Evolutionary conservation across 2,329 filamentous ascomycete species (phyloP).

Genomic region (Diplodia sapinea): DNA sequence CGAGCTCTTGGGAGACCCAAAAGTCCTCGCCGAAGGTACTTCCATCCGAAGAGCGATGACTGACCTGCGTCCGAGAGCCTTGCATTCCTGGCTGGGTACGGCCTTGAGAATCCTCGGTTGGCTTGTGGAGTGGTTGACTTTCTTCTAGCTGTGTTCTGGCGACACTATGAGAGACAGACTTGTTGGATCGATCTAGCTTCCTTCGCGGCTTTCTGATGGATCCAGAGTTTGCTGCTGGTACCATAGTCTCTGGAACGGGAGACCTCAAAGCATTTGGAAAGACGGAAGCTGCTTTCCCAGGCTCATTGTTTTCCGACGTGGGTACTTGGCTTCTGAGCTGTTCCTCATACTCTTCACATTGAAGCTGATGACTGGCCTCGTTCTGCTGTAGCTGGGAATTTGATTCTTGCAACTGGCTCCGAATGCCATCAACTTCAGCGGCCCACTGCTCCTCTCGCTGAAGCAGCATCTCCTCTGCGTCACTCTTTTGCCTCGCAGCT

Average conservation of each 20-base stretch:
- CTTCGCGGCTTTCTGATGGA: not conserved
- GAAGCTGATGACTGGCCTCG: constrained; percentile 5
- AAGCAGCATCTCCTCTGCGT: not conserved
- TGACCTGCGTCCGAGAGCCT: not conserved
- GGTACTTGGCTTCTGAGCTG: not conserved
- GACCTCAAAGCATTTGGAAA: not conserved
- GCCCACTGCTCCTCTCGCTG: not conserved
- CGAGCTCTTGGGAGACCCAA: constrained; percentile 1
- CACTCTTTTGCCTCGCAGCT: not conserved
- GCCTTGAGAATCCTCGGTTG: not conserved
- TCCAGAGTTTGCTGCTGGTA: not conserved
- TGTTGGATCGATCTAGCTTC: not conserved
- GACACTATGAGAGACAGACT: not conserved
- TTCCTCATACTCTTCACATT: not conserved
- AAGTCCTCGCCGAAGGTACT: not conserved
- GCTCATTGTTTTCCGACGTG: not conserved
- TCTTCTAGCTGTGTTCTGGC: not conserved
- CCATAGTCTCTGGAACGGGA: not conserved
- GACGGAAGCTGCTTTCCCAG: not conserved
- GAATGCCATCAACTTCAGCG: not conserved
- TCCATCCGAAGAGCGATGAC: not conserved
- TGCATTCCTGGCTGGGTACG: too few relatives aligned
- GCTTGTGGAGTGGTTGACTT: not conserved
- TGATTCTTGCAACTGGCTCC: not conserved
- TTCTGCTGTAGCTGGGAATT: not conserved